phyloP scores from a whole-genome alignment of 2,329 filamentous ascomycete genomes.

The Juglanconis sp. region DNA sequence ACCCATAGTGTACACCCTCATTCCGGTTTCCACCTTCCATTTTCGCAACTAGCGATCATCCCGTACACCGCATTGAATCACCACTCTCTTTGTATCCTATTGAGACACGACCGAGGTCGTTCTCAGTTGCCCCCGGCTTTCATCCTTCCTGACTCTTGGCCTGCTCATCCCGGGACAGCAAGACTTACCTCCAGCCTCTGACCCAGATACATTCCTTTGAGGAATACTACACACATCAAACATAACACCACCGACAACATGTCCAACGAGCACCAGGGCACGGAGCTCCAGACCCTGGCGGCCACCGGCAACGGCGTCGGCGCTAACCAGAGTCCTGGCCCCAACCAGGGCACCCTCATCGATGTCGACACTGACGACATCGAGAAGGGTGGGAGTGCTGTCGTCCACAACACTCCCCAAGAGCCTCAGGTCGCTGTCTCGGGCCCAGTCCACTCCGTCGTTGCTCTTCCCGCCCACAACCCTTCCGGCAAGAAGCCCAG shows the following conservation, averaged over 20 bases:
- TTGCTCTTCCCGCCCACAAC: not conserved
- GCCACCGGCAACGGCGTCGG: not conserved
- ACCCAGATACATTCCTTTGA: conserved; percentile 1
- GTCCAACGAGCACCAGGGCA: not conserved
- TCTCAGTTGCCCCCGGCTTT: not conserved
- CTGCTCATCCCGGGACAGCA: not conserved
- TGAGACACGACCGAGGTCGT: not conserved
- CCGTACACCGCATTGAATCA: not conserved
- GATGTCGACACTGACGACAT: not conserved
- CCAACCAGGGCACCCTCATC: not conserved
- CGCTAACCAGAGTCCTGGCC: not conserved
- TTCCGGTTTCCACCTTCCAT: not conserved
- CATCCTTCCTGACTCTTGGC: not conserved
- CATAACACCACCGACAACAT: not conserved
- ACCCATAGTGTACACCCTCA: not conserved
- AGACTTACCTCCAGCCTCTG: not conserved
- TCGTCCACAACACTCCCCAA: not conserved
- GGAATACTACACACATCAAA: not conserved
- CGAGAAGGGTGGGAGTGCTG: not conserved
- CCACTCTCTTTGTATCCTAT: conserved; percentile 2
- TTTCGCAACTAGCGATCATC: not conserved
- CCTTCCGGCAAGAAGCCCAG: not conserved
- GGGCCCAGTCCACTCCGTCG: not conserved
- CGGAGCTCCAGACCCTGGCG: conserved; percentile 1
- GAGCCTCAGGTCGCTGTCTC: not conserved